Percentiles rank a stretch among this genome's conserved stretches.
Evolutionary conservation across 331 rosid species (phyloP).

Genomic region (Pyrus hybrid): DNA sequence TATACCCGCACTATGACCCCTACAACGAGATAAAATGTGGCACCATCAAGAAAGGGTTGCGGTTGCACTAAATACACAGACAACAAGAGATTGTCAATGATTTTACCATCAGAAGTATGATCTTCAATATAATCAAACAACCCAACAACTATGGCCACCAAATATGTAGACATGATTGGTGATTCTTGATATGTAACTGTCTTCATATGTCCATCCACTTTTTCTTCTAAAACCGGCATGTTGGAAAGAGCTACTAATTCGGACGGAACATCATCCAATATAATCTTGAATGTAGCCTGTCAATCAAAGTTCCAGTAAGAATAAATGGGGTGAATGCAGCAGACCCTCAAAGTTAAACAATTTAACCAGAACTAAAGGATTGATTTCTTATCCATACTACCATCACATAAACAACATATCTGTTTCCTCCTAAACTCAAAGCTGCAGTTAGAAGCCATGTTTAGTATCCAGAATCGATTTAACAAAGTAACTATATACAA

Average conservation of each 20-base stretch:
- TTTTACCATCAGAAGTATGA: conserved; percentile 69
- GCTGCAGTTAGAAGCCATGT: neutral
- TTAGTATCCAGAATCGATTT: neutral
- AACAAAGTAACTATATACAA: neutral
- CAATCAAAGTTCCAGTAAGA: neutral
- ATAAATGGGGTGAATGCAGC: neutral
- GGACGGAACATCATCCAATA: conserved; percentile 66
- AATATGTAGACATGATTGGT: conserved; percentile 91
- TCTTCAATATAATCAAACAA: conserved; percentile 85
- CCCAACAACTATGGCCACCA: conserved; percentile 87
- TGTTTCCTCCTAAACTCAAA: neutral
- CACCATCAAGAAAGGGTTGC: conserved; percentile 10
- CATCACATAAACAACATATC: neutral
- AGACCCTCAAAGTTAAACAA: neutral
- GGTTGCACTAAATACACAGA: neutral
- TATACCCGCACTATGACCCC: conserved; percentile 87
- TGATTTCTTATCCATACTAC: neutral
- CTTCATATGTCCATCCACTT: conserved; percentile 42
- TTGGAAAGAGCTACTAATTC: conserved; percentile 83
- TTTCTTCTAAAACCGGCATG: conserved; percentile 76
- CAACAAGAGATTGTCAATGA: conserved; percentile 3
- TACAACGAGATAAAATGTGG: conserved; percentile 21
- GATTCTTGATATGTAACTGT: conserved; percentile 70
- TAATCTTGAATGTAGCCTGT: conserved; percentile 91
- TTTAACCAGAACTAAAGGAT: conserved; percentile 9